These are phyloP conservation scores for Lactifluus volemus DNA, from an alignment of 768 basidiomycete genomes.

Conservation along the genomic window DNA sequence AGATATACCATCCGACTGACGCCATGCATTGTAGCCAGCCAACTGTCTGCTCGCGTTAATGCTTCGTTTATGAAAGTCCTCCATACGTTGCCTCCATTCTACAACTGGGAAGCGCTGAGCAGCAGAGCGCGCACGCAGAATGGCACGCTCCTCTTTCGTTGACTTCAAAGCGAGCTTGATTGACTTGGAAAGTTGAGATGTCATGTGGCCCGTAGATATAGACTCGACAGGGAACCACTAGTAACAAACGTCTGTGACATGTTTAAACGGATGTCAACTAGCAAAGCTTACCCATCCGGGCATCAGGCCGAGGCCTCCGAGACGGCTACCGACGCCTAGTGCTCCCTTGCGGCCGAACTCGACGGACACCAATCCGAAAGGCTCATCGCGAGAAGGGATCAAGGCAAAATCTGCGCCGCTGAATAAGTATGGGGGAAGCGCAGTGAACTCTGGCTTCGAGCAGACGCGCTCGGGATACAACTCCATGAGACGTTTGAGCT, in stretches of 20 bases:
- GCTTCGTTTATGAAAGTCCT: slow-evolving; percentile 88
- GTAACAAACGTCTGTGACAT: slow-evolving; percentile 3
- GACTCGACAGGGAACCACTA: slow-evolving; percentile 98
- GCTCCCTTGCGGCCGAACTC: slow-evolving; percentile 97
- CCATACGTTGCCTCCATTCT: slow-evolving; percentile 93
- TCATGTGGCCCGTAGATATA: slow-evolving; percentile 84
- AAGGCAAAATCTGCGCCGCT: slow-evolving; percentile 92
- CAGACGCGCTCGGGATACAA: slow-evolving; percentile 89
- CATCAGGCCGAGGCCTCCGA: slow-evolving; percentile 94
- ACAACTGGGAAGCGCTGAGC: slow-evolving; percentile 96
- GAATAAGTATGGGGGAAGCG: slow-evolving; percentile 87
- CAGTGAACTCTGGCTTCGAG: slow-evolving; percentile 96
- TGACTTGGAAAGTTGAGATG: slow-evolving; percentile 89
- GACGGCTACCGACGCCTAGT: slow-evolving; percentile 86
- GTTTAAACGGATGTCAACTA: neutral
- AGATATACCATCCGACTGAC: slow-evolving; percentile 56
- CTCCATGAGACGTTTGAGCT: slow-evolving; percentile 87
- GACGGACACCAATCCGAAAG: slow-evolving; percentile 92
- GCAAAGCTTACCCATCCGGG: slow-evolving; percentile 79
- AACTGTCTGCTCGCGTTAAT: slow-evolving; percentile 60
- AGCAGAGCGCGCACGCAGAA: slow-evolving; percentile 88
- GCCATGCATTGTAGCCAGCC: slow-evolving; percentile 72
- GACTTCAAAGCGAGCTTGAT: slow-evolving; percentile 92
- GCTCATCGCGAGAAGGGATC: slow-evolving; percentile 93
- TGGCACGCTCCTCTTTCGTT: slow-evolving; percentile 81